Evolutionary conservation across 768 basidiomycete species (phyloP).

Genomic region (Gloeophyllum trabeum): DNA sequence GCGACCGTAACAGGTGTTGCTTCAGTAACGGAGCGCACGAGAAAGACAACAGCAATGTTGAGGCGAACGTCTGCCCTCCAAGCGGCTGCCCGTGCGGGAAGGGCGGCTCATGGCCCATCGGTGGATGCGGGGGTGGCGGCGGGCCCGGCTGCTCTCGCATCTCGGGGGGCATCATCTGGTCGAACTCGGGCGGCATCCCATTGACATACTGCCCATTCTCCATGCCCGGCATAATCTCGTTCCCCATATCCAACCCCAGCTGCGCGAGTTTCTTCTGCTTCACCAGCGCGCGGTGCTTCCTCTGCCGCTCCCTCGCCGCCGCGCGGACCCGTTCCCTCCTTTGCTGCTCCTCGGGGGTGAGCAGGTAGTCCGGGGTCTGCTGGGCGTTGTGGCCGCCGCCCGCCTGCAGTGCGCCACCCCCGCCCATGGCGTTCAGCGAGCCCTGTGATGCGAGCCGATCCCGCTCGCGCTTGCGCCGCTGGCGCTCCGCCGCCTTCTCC

Average conservation of each 20-base stretch:
- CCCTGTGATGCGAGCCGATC: conserved; percentile 27
- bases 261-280: conserved; percentile 77
- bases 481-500: conserved; percentile 81
- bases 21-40: conserved; percentile 67
- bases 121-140: conserved; percentile 17
- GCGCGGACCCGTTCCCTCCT: conserved; percentile 64
- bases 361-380: neutral
- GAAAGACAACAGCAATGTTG: conserved; percentile 65
- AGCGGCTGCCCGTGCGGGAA: conserved; percentile 44
- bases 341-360: conserved; percentile 54
- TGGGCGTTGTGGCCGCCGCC: neutral
- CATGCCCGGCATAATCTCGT: conserved; percentile 52
- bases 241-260: conserved; percentile 73
- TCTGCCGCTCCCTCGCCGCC: conserved; percentile 70
- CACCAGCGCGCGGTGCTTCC: conserved; percentile 70
- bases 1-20: conserved; percentile 58
- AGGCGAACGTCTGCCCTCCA: conserved; percentile 73
- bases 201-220: conserved; percentile 61
- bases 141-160: conserved; percentile 22
- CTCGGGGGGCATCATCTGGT: conserved; percentile 18
- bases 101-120: conserved; percentile 36
- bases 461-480: conserved; percentile 74
- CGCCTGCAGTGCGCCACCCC: neutral
- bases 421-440: neutral
- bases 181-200: conserved; percentile 28